Percentiles rank a stretch among this genome's conserved stretches.
phyloP scores from a whole-genome alignment of 2,329 filamentous ascomycete genomes.

The Fusarium palustre region DNA sequence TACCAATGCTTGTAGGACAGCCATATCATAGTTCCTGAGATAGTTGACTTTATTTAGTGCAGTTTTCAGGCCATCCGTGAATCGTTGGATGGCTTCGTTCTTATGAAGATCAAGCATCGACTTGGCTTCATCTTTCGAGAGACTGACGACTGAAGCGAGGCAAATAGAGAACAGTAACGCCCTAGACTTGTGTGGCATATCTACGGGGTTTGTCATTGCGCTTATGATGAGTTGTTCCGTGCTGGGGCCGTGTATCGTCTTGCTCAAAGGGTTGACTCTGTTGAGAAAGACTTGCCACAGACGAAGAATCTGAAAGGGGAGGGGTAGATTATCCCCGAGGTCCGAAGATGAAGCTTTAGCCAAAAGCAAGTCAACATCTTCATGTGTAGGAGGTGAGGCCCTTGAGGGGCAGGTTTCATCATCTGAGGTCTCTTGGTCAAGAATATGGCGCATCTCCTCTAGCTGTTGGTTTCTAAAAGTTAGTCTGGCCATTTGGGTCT shows the following conservation, averaged over 20 bases:
- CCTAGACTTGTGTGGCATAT: not conserved
- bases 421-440: conserved; percentile 19
- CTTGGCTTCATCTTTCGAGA: not conserved
- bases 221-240: conserved; percentile 3
- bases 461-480: not conserved
- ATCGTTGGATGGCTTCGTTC: conserved; percentile 1
- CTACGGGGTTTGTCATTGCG: conserved; percentile 8
- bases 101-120: conserved; percentile 1
- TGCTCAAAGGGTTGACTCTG: conserved; percentile 11
- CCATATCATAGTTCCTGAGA: conserved; percentile 12
- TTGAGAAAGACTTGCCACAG: conserved; percentile 20
- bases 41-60: conserved; percentile 16
- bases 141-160: not conserved
- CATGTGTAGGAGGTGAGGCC: not conserved
- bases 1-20: not conserved
- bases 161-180: conserved; percentile 9
- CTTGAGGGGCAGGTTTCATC: not conserved
- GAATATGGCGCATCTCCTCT: conserved; percentile 18
- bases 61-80: conserved; percentile 10
- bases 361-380: conserved; percentile 13
- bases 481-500: not conserved
- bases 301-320: conserved; percentile 11
- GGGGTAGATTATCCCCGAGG: not conserved
- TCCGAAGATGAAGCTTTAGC: not conserved
- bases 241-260: conserved; percentile 13